Base-by-base conservation (phyloP, 2,329 filamentous ascomycete species). In the Capronia coronata region DNA sequence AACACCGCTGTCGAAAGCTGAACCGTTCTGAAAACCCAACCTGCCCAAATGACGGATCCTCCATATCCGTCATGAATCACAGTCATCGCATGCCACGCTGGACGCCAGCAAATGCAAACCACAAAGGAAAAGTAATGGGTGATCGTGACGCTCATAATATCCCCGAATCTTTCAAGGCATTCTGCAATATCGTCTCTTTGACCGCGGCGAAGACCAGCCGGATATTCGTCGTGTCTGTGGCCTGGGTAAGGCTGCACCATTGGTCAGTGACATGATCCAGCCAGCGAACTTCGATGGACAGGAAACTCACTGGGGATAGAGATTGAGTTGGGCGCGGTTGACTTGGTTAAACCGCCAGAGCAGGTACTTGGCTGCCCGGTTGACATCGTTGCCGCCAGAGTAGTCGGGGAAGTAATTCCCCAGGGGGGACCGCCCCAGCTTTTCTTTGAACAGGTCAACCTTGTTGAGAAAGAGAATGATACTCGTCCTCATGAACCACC, bases 391-490 rank as follows among this genome's bases (percentile, higher is more conserved):
- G 43, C 93, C 93, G 23, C 93, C 93, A 0, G 90, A 95, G 67
- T 98, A 98, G 67, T 98, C 93, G 0, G 90, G 91, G 64, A 98
- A 98, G 68, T 97, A 98, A 65, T 91, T 95, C 61, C 84, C 87
- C 39, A 98, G 71, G 0, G 93, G 91, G 48, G 89, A 96, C 56
- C 90, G 82, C 48, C 82, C 81, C 22, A 98, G 81, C 68, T 98
- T 98, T 64, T 89, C 84, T 68, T 93, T 91, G 77, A 98, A 98
- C 51, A 98, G 80, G 72, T 98, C 93, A 60, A 98, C 93, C 69
- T 98, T 98, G 75, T 98, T 98, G 55, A 98, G 77, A 73, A 98
- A 98, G 49, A 98, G 76, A 64, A 98, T 97, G 65, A 98, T 98
- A 65, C 90, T 96, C 10, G 93, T 98, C 61, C 93, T 79, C 86